phyloP scores from a whole-genome alignment of 139 green algal genomes.

The Coccomyxa sp. region DNA sequence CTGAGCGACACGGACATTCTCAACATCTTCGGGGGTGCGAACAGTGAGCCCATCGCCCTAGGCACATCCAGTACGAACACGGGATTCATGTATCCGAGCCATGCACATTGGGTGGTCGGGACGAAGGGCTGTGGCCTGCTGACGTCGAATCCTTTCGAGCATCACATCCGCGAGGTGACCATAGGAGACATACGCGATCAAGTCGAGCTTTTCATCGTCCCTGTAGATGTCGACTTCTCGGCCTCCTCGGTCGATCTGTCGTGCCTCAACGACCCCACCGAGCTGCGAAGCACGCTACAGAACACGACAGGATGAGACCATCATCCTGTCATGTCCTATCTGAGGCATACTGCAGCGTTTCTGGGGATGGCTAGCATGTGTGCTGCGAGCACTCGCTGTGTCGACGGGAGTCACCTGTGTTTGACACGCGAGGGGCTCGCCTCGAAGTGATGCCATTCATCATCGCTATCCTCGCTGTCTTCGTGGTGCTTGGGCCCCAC shows the following conservation, averaged over 20 bases:
- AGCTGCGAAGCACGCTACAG: neutral
- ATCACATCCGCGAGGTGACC: neutral
- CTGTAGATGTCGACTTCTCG: neutral
- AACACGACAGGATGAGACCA: neutral
- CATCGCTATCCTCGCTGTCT: neutral
- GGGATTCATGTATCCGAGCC: neutral
- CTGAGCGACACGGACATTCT: neutral
- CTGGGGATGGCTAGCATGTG: neutral
- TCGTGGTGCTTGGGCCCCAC: neutral
- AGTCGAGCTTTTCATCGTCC: neutral
- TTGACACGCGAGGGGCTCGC: neutral
- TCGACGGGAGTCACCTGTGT: neutral
- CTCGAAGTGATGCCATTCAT: neutral
- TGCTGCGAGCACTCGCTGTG: neutral
- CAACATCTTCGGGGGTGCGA: neutral
- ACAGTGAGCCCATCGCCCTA: neutral
- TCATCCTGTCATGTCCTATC: neutral
- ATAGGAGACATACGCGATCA: neutral
- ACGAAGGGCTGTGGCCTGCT: neutral
- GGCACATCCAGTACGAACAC: neutral
- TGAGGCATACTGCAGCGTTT: too few relatives aligned
- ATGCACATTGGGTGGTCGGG: neutral
- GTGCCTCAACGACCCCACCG: neutral
- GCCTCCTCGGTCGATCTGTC: neutral
- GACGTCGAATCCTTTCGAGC: neutral